These are phyloP conservation scores for Pleurotus tuoliensis DNA, from an alignment of 768 basidiomycete species.

Conservation along the genomic window DNA sequence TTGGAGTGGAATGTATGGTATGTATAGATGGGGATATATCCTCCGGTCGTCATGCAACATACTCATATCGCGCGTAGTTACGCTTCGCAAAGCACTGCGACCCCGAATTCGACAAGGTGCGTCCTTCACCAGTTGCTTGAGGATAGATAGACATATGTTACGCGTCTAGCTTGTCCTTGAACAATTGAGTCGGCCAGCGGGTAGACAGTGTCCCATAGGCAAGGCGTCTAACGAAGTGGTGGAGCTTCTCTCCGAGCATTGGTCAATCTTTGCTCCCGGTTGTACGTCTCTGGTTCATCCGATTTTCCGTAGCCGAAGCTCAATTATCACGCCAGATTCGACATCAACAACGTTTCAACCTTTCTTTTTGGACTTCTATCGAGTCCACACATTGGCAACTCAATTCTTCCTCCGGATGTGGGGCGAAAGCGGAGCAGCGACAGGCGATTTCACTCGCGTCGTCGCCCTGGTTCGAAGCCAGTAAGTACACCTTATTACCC, in stretches of 20 bases:
- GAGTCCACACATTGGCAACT: constrained; percentile 75
- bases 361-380: constrained; percentile 82
- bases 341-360: constrained; percentile 81
- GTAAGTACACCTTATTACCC: constrained; percentile 41
- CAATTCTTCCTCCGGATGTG: constrained; percentile 92
- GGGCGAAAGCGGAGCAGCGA: constrained; percentile 79
- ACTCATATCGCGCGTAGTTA: constrained; percentile 34
- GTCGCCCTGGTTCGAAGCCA: constrained; percentile 79
- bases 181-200: constrained; percentile 68
- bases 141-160: too few relatives aligned
- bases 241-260: constrained; percentile 79
- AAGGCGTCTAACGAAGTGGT: constrained; percentile 84
- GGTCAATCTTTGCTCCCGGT: constrained; percentile 81
- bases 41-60: background rate
- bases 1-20: constrained; percentile 82
- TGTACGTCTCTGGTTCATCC: constrained; percentile 43
- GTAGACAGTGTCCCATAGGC: constrained; percentile 79
- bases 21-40: constrained; percentile 16
- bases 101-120: constrained; percentile 74
- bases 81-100: constrained; percentile 60
- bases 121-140: constrained; percentile 8
- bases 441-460: constrained; percentile 75
- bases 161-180: constrained; percentile 65
- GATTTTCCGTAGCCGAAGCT: too few relatives aligned
- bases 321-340: constrained; percentile 45